Evolutionary conservation across 805 yeast genomes (phyloP).

Genomic region (Kazachstania bromeliacearum): DNA sequence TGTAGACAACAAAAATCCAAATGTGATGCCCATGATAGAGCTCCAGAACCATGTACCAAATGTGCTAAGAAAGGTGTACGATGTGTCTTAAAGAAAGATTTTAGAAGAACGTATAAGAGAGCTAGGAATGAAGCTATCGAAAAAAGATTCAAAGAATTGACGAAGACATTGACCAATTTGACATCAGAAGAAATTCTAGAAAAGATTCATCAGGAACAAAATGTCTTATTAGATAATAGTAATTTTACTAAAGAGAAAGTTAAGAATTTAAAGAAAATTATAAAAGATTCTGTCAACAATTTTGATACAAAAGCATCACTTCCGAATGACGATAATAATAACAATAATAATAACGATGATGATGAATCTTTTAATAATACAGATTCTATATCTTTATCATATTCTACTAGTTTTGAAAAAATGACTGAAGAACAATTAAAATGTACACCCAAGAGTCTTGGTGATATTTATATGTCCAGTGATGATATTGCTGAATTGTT

Average conservation of each 20-base stretch:
- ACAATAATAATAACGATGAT: neutral
- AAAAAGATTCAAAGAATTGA: conserved; percentile 61
- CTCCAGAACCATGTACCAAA: conserved; percentile 75
- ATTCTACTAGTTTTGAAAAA: neutral
- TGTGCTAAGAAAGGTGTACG: conserved; percentile 60
- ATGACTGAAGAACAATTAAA: conserved; percentile 32
- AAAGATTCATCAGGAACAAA: conserved; percentile 22
- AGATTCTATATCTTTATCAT: neutral
- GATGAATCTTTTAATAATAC: neutral
- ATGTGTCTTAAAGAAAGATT: conserved; percentile 71
- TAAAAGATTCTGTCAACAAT: no score
- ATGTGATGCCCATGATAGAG: conserved; percentile 73
- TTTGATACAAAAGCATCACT: neutral
- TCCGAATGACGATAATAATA: neutral
- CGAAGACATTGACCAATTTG: conserved; percentile 38
- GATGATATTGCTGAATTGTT: conserved; percentile 53
- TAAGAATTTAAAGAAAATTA: conserved; percentile 9
- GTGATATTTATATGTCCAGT: conserved; percentile 53
- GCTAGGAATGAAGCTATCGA: conserved; percentile 79
- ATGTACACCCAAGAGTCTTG: conserved; percentile 64
- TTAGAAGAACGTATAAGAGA: conserved; percentile 82
- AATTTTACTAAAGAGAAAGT: conserved; percentile 27
- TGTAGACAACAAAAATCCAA: conserved; percentile 92
- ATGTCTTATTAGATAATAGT: conserved; percentile 18
- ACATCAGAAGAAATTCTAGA: conserved; percentile 25